A percentile compares a stretch with the other conserved stretches of the same genome.
Conservation (phyloP, 257 asterid species). For the Plantago major region DNA sequence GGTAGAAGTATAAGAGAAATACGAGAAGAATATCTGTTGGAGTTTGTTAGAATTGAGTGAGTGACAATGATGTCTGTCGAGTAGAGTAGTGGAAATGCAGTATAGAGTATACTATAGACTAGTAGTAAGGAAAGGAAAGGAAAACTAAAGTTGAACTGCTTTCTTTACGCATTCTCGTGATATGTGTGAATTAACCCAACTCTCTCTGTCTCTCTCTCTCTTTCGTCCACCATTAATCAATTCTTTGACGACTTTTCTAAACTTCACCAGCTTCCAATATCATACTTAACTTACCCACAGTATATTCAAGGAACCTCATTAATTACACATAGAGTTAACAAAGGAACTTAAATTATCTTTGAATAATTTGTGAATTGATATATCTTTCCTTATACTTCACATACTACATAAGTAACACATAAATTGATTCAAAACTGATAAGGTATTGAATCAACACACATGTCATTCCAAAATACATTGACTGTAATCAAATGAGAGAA, state of each 20-base stretch:
- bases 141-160: neutral
- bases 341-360: no score
- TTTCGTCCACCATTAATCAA: neutral
- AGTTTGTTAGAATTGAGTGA: neutral
- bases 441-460: no score
- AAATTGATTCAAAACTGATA: no score
- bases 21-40: no score
- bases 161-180: neutral
- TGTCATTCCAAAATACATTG: no score
- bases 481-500: no score
- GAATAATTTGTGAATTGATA: no score
- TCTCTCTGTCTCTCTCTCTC: no score
- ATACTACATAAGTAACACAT: no score
- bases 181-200: neutral
- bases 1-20: no score
- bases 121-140: neutral
- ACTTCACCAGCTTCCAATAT: neutral
- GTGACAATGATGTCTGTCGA: neutral
- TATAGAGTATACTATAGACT: neutral
- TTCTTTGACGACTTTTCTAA: neutral
- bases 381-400: no score
- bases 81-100: constrained; percentile 7
- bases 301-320: neutral
- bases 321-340: no score
- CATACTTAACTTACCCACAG: neutral